Conservation (phyloP, 345 rosid species). For the Erucastrum elatum region DNA sequence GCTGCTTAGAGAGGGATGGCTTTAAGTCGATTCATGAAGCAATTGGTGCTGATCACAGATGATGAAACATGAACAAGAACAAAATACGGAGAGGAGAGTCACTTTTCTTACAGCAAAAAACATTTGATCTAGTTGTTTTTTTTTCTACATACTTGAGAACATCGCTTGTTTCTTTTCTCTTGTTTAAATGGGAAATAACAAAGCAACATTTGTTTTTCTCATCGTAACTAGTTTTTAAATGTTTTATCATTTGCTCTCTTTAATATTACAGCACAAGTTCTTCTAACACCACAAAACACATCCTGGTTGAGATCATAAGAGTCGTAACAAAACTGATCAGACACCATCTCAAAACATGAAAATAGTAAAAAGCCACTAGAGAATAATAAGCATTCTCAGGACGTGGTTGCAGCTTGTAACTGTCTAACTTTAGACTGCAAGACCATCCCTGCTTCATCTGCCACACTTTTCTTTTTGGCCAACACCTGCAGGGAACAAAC, state of each 20-base stretch:
- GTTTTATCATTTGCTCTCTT: neutral
- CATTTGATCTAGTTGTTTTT: slow-evolving; percentile 26
- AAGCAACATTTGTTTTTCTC: neutral
- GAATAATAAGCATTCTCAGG: slow-evolving; percentile 11
- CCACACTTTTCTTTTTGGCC: slow-evolving; percentile 77
- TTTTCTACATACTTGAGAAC: neutral
- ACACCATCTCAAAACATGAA: neutral
- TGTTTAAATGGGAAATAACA: slow-evolving; percentile 1
- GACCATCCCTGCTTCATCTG: slow-evolving; percentile 79
- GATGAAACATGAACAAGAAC: slow-evolving; percentile 10
- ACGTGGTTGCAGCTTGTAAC: slow-evolving; percentile 44
- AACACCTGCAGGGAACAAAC: too few relatives aligned
- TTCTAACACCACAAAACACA: slow-evolving; percentile 4
- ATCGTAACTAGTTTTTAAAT: neutral
- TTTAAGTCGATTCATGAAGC: slow-evolving; percentile 84
- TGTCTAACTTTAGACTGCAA: slow-evolving; percentile 77
- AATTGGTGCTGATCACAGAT: slow-evolving; percentile 86
- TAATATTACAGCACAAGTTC: slow-evolving; percentile 3
- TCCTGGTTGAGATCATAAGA: neutral
- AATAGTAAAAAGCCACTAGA: neutral
- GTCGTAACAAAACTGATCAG: neutral
- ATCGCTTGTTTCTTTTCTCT: neutral
- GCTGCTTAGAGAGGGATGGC: slow-evolving; percentile 86
- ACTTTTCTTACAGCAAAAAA: neutral
- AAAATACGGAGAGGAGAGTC: neutral